Percentiles rank a stretch among this genome's conserved stretches.
Evolutionary conservation across 1,139 yeast genomes (phyloP).

Genomic region (Pichia cactophila): DNA sequence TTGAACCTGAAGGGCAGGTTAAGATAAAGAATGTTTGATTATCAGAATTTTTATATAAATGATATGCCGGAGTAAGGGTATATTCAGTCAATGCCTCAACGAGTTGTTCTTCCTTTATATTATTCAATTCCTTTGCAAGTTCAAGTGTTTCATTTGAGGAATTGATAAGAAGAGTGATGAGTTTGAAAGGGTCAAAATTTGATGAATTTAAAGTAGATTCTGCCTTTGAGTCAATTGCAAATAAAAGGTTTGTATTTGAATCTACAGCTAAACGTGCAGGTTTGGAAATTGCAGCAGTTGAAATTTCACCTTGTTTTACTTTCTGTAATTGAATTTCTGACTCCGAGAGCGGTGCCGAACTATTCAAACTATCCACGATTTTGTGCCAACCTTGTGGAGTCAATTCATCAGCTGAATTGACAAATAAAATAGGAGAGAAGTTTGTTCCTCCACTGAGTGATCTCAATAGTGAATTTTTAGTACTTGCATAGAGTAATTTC

Average conservation of each 20-base stretch:
- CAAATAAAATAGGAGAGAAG: conserved; percentile 42
- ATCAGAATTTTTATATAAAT: conserved; percentile 39
- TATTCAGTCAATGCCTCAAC: conserved; percentile 10
- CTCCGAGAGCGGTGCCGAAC: conserved; percentile 45
- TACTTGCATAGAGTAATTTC: conserved; percentile 92
- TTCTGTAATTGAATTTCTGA: conserved; percentile 47
- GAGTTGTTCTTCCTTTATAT: conserved; percentile 22
- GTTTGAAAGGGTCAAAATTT: conserved; percentile 2
- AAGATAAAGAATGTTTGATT: conserved; percentile 53
- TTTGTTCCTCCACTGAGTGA: conserved; percentile 50
- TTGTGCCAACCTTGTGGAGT: conserved; percentile 41
- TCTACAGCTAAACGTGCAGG: conserved; percentile 15
- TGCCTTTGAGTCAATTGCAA: conserved; percentile 3
- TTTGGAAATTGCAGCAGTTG: neutral
- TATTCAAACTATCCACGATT: conserved; percentile 31
- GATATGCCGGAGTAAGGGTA: conserved; percentile 39
- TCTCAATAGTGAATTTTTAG: conserved; percentile 66
- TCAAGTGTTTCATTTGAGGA: conserved; percentile 1
- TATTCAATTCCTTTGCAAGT: conserved; percentile 15
- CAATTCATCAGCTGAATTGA: conserved; percentile 62
- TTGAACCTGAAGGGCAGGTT: conserved; percentile 85
- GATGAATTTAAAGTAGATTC: neutral
- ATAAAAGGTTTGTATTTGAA: conserved; percentile 20
- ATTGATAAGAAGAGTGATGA: conserved; percentile 6
- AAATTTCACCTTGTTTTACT: conserved; percentile 8